These are phyloP conservation scores for Pyrrhoderma noxium DNA, from an alignment of 1,284 basidiomycete genomes.

Conservation along the genomic window DNA sequence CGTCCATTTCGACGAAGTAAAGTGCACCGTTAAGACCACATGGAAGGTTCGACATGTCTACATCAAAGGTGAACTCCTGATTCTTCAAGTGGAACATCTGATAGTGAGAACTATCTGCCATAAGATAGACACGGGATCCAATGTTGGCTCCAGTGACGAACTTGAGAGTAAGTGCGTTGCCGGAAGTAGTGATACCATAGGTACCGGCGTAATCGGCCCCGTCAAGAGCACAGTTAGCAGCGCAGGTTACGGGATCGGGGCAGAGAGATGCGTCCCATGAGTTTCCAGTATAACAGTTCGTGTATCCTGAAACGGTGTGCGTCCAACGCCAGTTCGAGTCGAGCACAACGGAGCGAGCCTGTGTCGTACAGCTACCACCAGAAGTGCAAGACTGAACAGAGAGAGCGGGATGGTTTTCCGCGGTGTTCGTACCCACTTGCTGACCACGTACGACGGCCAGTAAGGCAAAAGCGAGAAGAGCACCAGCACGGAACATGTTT, in stretches of 20 bases:
- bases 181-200: slow-evolving; percentile 38
- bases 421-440: slow-evolving; percentile 33
- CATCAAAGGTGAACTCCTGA: slow-evolving; percentile 52
- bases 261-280: slow-evolving; percentile 31
- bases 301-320: slow-evolving; percentile 22
- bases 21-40: slow-evolving; percentile 43
- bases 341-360: slow-evolving; percentile 29
- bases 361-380: slow-evolving; percentile 33
- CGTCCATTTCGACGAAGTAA: slow-evolving; percentile 30
- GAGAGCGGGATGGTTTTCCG: slow-evolving; percentile 37
- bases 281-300: slow-evolving; percentile 27
- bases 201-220: slow-evolving; percentile 46
- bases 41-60: slow-evolving; percentile 47
- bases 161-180: slow-evolving; percentile 43
- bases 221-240: slow-evolving; percentile 46
- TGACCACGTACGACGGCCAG: slow-evolving; percentile 31
- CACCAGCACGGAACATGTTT: slow-evolving; percentile 27
- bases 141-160: slow-evolving; percentile 45
- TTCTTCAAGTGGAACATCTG: slow-evolving; percentile 47
- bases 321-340: slow-evolving; percentile 28
- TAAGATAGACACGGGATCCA: slow-evolving; percentile 51
- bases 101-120: slow-evolving; percentile 38
- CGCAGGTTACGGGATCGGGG: slow-evolving; percentile 30
- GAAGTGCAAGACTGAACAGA: slow-evolving; percentile 34
- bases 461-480: slow-evolving; percentile 28